Conservation (phyloP, 73 alveolate species). For the Paramecium caudatum region DNA sequence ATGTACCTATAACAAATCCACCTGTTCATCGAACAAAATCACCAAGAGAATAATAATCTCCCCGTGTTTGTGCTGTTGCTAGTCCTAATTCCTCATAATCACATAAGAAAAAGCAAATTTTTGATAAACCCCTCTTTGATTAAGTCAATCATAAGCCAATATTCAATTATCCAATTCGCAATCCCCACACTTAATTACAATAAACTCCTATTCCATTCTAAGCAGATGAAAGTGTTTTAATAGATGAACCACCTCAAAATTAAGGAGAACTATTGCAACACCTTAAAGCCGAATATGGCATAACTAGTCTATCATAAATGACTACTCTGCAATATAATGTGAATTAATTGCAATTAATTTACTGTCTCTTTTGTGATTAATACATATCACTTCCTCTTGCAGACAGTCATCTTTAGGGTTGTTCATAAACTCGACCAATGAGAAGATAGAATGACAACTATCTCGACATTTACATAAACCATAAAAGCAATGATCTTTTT, state of each 20-base stretch:
- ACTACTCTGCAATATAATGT: not conserved
- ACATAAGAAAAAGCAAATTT: not conserved
- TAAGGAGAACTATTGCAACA: not conserved
- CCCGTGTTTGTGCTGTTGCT: not conserved
- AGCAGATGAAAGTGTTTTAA: not conserved
- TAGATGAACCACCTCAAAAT: not conserved
- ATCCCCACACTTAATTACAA: not conserved
- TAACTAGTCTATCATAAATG: not conserved
- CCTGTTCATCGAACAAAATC: not conserved
- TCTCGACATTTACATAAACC: not conserved
- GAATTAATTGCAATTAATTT: not conserved
- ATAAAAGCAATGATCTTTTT: not conserved
- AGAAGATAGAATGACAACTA: not conserved
- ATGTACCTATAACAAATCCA: not conserved
- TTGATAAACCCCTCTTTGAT: constrained; percentile 10
- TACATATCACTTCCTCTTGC: not conserved
- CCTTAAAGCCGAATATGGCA: not conserved
- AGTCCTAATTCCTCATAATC: not conserved
- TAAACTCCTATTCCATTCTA: not conserved
- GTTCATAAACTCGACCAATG: not conserved
- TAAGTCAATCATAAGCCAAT: not conserved
- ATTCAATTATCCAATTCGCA: not conserved
- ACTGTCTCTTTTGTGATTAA: constrained; percentile 2
- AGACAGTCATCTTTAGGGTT: not conserved
- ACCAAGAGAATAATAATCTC: not conserved